These are phyloP conservation scores for Kingdonia uniflora DNA, from an alignment of 164 flowering plant species.

Conservation along the genomic window DNA sequence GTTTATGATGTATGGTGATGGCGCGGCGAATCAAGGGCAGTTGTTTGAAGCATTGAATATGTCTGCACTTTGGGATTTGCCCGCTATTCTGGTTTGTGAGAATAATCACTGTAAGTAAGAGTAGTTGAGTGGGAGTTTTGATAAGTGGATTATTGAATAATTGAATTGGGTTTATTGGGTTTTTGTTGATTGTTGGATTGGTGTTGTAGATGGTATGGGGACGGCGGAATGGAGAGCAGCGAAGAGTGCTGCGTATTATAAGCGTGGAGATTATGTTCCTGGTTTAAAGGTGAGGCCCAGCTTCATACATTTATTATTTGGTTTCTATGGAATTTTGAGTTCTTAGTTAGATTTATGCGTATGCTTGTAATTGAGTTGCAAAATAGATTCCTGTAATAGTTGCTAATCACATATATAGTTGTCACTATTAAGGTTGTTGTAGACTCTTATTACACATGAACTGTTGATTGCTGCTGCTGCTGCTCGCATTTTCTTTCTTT, in stretches of 20 bases:
- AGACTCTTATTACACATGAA: no score
- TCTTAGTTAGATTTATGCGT: background rate
- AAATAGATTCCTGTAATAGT: no score
- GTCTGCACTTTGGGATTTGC: conserved; percentile 88
- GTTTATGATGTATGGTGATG: conserved; percentile 85
- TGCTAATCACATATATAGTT: no score
- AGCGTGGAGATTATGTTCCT: conserved; percentile 98
- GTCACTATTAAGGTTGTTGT: no score
- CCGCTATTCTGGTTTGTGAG: conserved; percentile 94
- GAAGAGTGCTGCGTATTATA: conserved; percentile 89
- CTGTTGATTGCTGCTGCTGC: no score
- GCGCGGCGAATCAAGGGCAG: conserved; percentile 99
- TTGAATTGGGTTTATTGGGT: no score
- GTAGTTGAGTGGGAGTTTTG: no score
- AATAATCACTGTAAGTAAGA: conserved; percentile 79
- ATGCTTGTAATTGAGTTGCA: background rate
- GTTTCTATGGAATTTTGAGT: background rate
- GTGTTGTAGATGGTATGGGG: conserved; percentile 91
- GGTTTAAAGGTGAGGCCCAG: conserved; percentile 68
- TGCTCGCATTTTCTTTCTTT: no score
- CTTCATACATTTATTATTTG: background rate
- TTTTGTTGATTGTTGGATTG: no score
- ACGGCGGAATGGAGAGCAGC: conserved; percentile 99
- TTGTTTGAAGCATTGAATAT: conserved; percentile 94
- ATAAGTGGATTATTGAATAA: no score